A percentile compares a stretch with the other conserved stretches of the same genome.
Evolutionary conservation across 257 asterid species (phyloP).

Genomic region (Gardenia jasminoides): DNA sequence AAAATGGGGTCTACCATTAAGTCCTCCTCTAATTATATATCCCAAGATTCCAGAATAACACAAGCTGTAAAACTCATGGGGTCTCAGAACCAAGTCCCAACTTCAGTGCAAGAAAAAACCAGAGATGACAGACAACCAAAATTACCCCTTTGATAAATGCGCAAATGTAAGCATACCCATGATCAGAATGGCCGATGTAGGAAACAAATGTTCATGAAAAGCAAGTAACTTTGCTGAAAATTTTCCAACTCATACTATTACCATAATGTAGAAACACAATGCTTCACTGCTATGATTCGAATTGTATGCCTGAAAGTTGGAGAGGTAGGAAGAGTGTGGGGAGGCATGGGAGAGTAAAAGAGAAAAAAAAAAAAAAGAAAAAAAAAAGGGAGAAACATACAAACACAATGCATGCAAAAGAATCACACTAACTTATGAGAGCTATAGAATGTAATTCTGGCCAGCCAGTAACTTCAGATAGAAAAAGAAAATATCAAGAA

Average conservation of each 20-base stretch:
- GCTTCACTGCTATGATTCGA: not conserved
- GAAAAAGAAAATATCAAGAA: not conserved
- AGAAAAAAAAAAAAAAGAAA: too few relatives aligned
- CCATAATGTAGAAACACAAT: constrained; percentile 33
- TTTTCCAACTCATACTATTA: not conserved
- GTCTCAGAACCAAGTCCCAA: constrained; percentile 15
- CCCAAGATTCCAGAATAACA: constrained; percentile 16
- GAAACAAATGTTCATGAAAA: not conserved
- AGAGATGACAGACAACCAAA: constrained; percentile 11
- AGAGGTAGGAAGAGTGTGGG: too few relatives aligned
- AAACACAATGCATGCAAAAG: constrained; percentile 46
- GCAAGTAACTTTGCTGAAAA: not conserved
- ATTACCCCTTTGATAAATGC: constrained; percentile 10
- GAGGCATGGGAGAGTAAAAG: too few relatives aligned
- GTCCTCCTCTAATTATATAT: constrained; percentile 16
- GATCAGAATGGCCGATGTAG: not conserved
- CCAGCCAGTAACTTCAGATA: not conserved
- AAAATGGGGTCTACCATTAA: constrained; percentile 41
- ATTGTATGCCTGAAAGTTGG: too few relatives aligned
- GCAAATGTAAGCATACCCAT: not conserved
- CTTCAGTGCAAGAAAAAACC: constrained; percentile 23
- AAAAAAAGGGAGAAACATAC: not conserved
- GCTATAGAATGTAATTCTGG: not conserved
- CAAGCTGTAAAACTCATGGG: constrained; percentile 21
- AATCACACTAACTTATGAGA: not conserved